Conservation (phyloP, 2,329 filamentous ascomycete species). For the Verticillium dahliae region DNA sequence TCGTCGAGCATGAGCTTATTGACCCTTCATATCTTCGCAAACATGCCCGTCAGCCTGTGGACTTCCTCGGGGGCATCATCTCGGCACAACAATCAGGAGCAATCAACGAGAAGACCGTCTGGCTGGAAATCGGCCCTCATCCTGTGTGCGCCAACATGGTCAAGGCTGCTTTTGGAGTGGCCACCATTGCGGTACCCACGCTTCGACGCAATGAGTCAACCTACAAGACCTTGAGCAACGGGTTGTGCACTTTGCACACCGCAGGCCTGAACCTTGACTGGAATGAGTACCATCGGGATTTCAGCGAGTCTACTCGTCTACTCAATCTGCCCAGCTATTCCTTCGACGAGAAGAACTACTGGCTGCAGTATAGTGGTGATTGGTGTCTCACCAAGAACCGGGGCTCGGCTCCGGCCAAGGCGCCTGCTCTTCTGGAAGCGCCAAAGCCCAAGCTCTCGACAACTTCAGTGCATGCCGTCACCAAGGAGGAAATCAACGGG, state of each 20-base stretch:
- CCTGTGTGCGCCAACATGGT: conserved; percentile 60
- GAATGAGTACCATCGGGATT: conserved; percentile 59
- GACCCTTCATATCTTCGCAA: conserved; percentile 52
- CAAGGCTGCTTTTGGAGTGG: conserved; percentile 50
- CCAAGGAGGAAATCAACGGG: conserved; percentile 55
- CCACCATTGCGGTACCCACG: conserved; percentile 48
- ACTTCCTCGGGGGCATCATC: conserved; percentile 55
- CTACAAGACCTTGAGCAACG: conserved; percentile 57
- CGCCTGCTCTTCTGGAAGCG: conserved; percentile 23
- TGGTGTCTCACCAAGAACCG: conserved; percentile 68
- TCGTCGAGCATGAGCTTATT: conserved; percentile 43
- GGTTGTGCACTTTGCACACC: conserved; percentile 50
- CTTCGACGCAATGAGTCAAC: conserved; percentile 58
- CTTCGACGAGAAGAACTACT: conserved; percentile 69
- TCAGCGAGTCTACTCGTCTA: conserved; percentile 34
- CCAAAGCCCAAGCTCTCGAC: conserved; percentile 54
- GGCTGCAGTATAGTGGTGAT: conserved; percentile 58
- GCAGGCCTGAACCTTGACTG: conserved; percentile 61
- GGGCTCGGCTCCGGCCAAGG: conserved; percentile 26
- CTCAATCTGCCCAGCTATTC: conserved; percentile 62
- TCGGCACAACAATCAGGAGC: conserved; percentile 44
- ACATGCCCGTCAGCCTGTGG: conserved; percentile 57
- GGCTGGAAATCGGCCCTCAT: conserved; percentile 65
- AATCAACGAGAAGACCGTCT: conserved; percentile 57
- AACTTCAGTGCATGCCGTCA: conserved; percentile 58